phyloP scores from a whole-genome alignment of 305 asterid species.

The Stenogyne calaminthoides region DNA sequence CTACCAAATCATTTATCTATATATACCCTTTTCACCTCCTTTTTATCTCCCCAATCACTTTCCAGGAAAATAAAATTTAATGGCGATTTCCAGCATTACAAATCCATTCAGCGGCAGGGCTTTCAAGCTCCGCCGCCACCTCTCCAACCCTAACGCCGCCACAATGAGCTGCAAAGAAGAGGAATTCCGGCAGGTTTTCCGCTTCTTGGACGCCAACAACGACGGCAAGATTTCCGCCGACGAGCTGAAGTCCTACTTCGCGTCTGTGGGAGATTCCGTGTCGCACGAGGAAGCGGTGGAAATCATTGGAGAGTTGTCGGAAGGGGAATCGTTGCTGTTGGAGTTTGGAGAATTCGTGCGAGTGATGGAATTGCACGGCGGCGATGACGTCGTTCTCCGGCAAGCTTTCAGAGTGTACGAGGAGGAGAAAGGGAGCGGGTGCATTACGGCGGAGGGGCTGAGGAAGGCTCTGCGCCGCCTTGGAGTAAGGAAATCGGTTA shows the following conservation, averaged over 20 bases:
- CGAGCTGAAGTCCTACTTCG: slow-evolving; percentile 47
- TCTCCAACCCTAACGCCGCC: slow-evolving; percentile 13
- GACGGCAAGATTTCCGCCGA: slow-evolving; percentile 56
- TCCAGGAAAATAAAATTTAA: not conserved
- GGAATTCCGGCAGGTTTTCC: slow-evolving; percentile 48
- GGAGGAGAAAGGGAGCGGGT: slow-evolving; percentile 56
- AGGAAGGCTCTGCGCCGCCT: slow-evolving; percentile 49
- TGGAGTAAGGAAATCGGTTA: slow-evolving; percentile 46
- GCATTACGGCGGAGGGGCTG: slow-evolving; percentile 62
- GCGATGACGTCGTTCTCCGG: slow-evolving; percentile 33
- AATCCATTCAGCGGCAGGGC: slow-evolving; percentile 24
- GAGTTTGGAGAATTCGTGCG: slow-evolving; percentile 47
- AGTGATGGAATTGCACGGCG: slow-evolving; percentile 40
- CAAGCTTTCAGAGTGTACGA: slow-evolving; percentile 65
- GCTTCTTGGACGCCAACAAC: slow-evolving; percentile 43
- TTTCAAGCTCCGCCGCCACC: slow-evolving; percentile 34
- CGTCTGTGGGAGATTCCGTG: slow-evolving; percentile 50
- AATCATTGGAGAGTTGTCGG: slow-evolving; percentile 45
- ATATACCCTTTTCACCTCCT: slow-evolving; percentile 5
- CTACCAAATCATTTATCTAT: not conserved
- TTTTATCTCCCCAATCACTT: not conserved
- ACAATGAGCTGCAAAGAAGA: slow-evolving; percentile 27
- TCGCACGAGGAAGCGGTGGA: slow-evolving; percentile 49
- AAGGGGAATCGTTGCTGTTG: slow-evolving; percentile 30
- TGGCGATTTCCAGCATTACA: slow-evolving; percentile 27